Evolutionary conservation across 139 green algal species (phyloP).

Genomic region (Chlamydomonas sp.): DNA sequence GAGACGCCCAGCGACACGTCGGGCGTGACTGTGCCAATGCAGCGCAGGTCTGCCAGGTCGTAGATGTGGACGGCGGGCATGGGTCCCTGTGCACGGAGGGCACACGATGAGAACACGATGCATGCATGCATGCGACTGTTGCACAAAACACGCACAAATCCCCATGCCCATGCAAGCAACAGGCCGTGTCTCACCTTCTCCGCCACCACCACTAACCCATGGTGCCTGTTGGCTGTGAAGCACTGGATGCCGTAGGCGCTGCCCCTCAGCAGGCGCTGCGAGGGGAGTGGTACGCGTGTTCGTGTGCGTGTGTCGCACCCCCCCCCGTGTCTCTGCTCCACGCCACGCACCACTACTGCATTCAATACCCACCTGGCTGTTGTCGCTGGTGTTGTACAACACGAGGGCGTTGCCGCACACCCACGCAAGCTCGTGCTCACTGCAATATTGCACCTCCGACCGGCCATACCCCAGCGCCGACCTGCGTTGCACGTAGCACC

Average conservation of each 20-base stretch:
- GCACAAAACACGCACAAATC: no score
- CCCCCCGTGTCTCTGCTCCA: no score
- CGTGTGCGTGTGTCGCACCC: not conserved
- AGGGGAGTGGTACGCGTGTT: not conserved
- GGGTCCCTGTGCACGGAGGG: not conserved
- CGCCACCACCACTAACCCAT: constrained; percentile 1
- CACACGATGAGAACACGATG: not conserved
- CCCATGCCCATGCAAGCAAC: no score
- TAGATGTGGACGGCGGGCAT: not conserved
- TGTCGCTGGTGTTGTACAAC: not conserved
- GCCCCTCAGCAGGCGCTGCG: constrained; percentile 4
- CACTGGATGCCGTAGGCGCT: constrained; percentile 1
- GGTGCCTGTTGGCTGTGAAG: constrained; percentile 7
- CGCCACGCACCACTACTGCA: no score
- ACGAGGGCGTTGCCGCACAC: constrained; percentile 5
- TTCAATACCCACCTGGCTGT: not conserved
- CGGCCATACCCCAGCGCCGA: constrained; percentile 5
- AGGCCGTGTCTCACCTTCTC: constrained; percentile 17
- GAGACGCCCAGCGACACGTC: constrained; percentile 8
- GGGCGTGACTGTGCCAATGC: not conserved
- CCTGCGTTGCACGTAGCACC: not conserved
- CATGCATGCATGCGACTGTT: not conserved
- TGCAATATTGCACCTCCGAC: constrained; percentile 1
- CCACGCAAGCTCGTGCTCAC: not conserved
- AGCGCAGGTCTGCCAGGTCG: not conserved